A percentile compares a stretch with the other conserved stretches of the same genome.
phyloP scores from a whole-genome alignment of 2,329 filamentous ascomycete genomes.

The Xylariaceae sp. region DNA sequence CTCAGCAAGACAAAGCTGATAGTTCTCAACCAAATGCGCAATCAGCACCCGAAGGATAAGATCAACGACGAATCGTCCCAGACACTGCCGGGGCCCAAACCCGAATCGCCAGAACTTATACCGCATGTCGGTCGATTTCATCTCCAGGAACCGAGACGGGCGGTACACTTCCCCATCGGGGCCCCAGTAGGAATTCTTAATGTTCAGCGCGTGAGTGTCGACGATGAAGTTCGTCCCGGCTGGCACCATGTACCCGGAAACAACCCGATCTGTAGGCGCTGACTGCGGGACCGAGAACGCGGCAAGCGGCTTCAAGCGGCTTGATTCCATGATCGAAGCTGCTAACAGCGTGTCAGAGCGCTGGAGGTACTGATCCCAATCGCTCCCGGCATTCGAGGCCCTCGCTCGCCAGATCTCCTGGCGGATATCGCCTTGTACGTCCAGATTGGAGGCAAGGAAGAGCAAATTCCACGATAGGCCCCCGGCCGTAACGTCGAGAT shows the following conservation, averaged over 20 bases:
- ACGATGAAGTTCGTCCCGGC: slow-evolving; percentile 39
- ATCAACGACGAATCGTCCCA: slow-evolving; percentile 30
- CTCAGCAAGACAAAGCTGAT: background rate
- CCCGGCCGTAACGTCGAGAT: slow-evolving; percentile 44
- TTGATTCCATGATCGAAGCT: slow-evolving; percentile 39
- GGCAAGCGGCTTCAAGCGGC: slow-evolving; percentile 37
- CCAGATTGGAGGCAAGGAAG: slow-evolving; percentile 35
- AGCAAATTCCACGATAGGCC: slow-evolving; percentile 42
- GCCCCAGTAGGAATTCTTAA: slow-evolving; percentile 38
- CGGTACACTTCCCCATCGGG: slow-evolving; percentile 34
- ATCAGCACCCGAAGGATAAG: background rate
- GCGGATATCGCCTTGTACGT: slow-evolving; percentile 32
- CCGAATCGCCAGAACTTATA: slow-evolving; percentile 44
- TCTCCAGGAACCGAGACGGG: slow-evolving; percentile 31
- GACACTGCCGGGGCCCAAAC: slow-evolving; percentile 42
- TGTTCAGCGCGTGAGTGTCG: slow-evolving; percentile 42
- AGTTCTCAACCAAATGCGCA: background rate
- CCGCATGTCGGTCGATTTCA: slow-evolving; percentile 22
- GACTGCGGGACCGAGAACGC: slow-evolving; percentile 42
- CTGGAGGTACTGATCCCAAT: slow-evolving; percentile 24
- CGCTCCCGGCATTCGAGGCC: background rate
- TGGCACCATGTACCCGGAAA: slow-evolving; percentile 37
- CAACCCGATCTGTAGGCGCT: slow-evolving; percentile 33
- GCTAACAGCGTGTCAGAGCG: slow-evolving; percentile 24
- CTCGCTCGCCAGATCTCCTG: slow-evolving; percentile 20